Conservation (phyloP, 23 red algal species). For the Gracilaria gracilis region DNA sequence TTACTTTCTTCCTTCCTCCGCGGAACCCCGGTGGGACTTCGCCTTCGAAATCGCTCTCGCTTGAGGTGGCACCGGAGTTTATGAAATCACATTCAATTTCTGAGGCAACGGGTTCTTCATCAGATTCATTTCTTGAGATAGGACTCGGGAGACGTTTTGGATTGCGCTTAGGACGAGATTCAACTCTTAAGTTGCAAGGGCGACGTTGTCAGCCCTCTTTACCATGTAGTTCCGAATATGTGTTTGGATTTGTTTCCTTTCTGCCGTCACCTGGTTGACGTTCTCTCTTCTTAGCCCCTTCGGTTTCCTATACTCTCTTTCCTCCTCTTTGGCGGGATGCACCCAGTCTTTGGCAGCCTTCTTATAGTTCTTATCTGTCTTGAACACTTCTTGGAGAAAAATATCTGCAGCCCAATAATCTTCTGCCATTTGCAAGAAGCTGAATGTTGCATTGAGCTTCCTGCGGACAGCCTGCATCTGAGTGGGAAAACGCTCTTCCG, state of each 20-base stretch:
- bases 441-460: slow-evolving; percentile 4
- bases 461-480: background rate
- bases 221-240: too few species aligned
- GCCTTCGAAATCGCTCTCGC: background rate
- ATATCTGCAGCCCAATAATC: background rate
- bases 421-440: slow-evolving; percentile 9
- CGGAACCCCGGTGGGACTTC: background rate
- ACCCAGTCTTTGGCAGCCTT: slow-evolving; percentile 4
- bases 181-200: too few species aligned
- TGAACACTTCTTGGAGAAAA: too few species aligned
- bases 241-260: too few species aligned
- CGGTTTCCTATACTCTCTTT: too few species aligned
- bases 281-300: too few species aligned
- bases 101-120: too few species aligned
- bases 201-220: too few species aligned
- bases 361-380: background rate
- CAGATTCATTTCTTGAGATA: too few species aligned
- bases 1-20: background rate
- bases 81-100: background rate
- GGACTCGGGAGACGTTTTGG: too few species aligned
- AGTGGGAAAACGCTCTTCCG: background rate
- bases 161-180: too few species aligned
- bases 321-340: background rate
- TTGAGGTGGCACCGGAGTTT: background rate
- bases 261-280: too few species aligned